A percentile compares a stretch with the other conserved stretches of the same genome.
Evolutionary conservation across 345 rosid genomes (phyloP).

Genomic region (Citrus mangshanensis): DNA sequence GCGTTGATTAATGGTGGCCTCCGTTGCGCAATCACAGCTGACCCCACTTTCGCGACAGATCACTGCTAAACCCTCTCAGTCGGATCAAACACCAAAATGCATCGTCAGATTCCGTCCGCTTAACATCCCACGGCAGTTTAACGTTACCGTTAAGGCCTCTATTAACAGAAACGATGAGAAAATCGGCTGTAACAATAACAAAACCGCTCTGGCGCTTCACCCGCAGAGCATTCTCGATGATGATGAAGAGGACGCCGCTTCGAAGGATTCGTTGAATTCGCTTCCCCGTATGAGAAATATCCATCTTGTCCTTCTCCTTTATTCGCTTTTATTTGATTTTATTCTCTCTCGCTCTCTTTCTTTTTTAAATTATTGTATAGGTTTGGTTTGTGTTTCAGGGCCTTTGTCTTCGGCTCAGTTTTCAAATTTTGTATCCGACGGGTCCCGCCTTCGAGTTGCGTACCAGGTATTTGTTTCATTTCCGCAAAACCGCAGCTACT

Average conservation of each 20-base stretch:
- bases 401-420: slow-evolving; percentile 69
- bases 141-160: slow-evolving; percentile 27
- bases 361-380: neutral
- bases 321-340: neutral
- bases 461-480: slow-evolving; percentile 58
- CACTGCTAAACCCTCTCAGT: slow-evolving; percentile 18
- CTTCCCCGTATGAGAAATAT: slow-evolving; percentile 56
- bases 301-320: neutral
- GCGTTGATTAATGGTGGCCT: slow-evolving; percentile 40
- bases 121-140: slow-evolving; percentile 26
- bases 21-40: slow-evolving; percentile 30
- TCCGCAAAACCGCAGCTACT: neutral
- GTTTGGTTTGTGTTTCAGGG: slow-evolving; percentile 29
- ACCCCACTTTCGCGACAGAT: slow-evolving; percentile 25
- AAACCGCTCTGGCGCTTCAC: slow-evolving; percentile 33
- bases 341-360: neutral
- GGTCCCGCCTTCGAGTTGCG: slow-evolving; percentile 86
- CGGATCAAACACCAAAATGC: slow-evolving; percentile 19
- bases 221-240: slow-evolving; percentile 35
- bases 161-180: slow-evolving; percentile 5
- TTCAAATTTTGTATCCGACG: slow-evolving; percentile 47
- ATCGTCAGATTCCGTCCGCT: slow-evolving; percentile 8
- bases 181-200: slow-evolving; percentile 13
- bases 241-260: slow-evolving; percentile 14
- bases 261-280: slow-evolving; percentile 33